Evolutionary conservation across 345 rosid genomes (phyloP), one percentile per base, ranked within the genome.

Genomic region (Gossypium rotundifolium): DNA sequence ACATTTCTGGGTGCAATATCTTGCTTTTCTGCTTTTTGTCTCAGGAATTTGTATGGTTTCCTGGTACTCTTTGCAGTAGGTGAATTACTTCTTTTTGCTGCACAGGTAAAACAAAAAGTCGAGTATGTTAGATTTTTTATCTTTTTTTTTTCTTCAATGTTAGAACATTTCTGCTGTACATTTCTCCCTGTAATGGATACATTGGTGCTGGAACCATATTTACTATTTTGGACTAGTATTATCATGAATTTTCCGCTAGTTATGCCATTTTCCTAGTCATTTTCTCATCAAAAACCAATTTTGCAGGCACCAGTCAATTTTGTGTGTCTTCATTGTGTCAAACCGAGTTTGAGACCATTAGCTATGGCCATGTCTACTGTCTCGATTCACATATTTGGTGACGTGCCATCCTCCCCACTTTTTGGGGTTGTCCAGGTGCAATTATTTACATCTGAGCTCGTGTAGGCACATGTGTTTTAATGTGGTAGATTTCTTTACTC

Each of bases 391-490:
- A 75, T 93, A 63, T 90, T 96, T 70, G 99, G 99, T 6, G 99
- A 96, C 77, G 97, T 96, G 65, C 99, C 99, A 79, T 93, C 99
- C 53, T 91, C 99, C 0, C 99, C 99, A 22, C 94, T 96, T 71
- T 94, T 89, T 76, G 99, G 99, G 48, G 86, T 84, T 72, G 85
- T 96, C 78, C 92, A 96, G 99, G 99, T 90, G 57, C 46, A 74
- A 44, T 69, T 59, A 10, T 6, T 65, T 65, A 4, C 66, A 65
- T 20, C 69, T 54, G 46, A 20, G 14, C 64, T 29, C 63, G 48
- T 74, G 27, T 53, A 13, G 20, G 18, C 16, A n/a, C 55, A 46
- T 46, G 59, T 25, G n/a, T 65, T 55, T 25, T 25, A 16, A 11
- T 40, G 27, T 62, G 63, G 2, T n/a, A 13, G 4, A 67, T 60